Evolutionary conservation across 805 yeast species (phyloP), one percentile per base, ranked within the genome.

Genomic region (Saccharomycopsis olivae): DNA sequence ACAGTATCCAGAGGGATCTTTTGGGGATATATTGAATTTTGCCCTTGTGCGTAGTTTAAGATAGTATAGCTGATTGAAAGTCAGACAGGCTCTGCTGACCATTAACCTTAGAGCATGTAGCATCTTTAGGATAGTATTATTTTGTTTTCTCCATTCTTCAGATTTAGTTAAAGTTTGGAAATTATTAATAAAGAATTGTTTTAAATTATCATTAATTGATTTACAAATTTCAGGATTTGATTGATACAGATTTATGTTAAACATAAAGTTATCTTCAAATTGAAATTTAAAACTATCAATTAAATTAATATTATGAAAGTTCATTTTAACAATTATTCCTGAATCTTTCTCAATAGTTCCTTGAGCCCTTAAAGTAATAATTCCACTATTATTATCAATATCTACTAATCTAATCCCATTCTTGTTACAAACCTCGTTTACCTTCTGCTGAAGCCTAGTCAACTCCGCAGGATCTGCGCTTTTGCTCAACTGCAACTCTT

Each of bases 301-400:
- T 21, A 30, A 14, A 20, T 35, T 27, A 13, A 33, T 15, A 29
- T 28, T 37, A 27, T 57, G 53, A 40, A 51, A 60, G 11, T 46
- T 39, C 2, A 47, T 17, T 10, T 31, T 45, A 8, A 43, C 48
- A 24, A 33, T 41, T 3, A 24, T 29, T 14, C 27, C 32, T 15
- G 36, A 38, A 21, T 45, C 44, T 21, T 43, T 45, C 9, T 43
- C 45, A 5, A 36, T 50, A 18, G 36, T 32, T 20, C 39, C 52
- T n/a, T 33, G 18, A 29, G n/a, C 24, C 24, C 20, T 21, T 16
- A 31, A 21, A 13, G 14, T 16, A 35, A 36, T 5, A 17, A 14
- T 1, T 11, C 66, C 63, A 10, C 77, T 53, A 2, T 54, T 51
- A 1, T 60, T 56, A 29, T 54, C 59, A 23, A 61, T 60, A 1